Conservation (phyloP, 2,329 filamentous ascomycete species). For the Cercospora citrullina region DNA sequence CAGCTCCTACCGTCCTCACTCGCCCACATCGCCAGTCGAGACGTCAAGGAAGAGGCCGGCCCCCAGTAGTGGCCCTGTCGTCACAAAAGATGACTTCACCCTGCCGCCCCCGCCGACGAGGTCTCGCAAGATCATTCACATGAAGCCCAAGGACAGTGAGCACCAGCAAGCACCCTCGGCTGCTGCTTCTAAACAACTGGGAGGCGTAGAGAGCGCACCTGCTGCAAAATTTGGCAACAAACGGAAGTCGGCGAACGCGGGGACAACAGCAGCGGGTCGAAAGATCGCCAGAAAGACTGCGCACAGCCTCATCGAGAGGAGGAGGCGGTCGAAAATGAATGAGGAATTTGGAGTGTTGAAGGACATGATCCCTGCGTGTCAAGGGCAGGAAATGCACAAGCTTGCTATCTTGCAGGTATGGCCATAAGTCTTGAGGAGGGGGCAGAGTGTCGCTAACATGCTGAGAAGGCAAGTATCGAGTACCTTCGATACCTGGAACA, state of each 20-base stretch:
- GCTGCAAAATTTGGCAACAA: conserved; percentile 52
- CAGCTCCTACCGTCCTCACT: conserved; percentile 44
- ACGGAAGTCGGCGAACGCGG: conserved; percentile 70
- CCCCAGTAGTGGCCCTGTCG: conserved; percentile 24
- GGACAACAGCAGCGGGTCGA: conserved; percentile 79
- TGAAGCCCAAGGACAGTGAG: conserved; percentile 67
- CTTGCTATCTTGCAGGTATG: conserved; percentile 86
- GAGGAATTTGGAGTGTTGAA: conserved; percentile 94
- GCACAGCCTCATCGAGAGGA: conserved; percentile 89
- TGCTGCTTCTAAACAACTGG: conserved; percentile 16
- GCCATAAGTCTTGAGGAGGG: not conserved
- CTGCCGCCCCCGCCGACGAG: conserved; percentile 90
- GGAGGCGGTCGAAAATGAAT: conserved; percentile 95
- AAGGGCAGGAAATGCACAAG: conserved; percentile 96
- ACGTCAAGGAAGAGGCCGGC: conserved; percentile 39
- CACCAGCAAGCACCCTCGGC: conserved; percentile 25
- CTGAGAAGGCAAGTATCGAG: conserved; percentile 80
- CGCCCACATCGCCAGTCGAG: conserved; percentile 47
- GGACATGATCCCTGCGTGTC: conserved; percentile 91
- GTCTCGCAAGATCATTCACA: conserved; percentile 95
- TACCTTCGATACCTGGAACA: conserved; percentile 93
- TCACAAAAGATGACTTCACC: conserved; percentile 65
- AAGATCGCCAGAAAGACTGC: conserved; percentile 96
- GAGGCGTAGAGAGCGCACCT: conserved; percentile 27
- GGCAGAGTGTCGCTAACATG: conserved; percentile 8